Base-by-base conservation (phyloP, 441 rosid species). In the Geranium incanum region DNA sequence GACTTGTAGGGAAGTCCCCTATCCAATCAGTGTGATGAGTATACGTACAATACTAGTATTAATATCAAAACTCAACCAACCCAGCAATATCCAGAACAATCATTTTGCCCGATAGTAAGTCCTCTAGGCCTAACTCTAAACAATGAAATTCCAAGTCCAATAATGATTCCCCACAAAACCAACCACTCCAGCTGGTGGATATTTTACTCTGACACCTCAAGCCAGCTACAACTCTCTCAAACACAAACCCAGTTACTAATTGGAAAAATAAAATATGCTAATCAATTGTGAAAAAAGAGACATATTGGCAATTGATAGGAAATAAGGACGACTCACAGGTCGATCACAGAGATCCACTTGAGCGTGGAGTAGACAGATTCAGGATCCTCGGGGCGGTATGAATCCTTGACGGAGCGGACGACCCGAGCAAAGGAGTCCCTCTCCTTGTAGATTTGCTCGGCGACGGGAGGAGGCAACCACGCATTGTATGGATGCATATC, bases 391-490 rank as follows among this genome's bases (percentile, higher is more conserved):
- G 89, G 84, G 67, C 86, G 86, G 83, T 82, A 80, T 57, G 80
- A 78, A 33, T 77, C 83, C 81, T 83, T 83, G 81, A 95, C 86
- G 76, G 92, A 83, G 75, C 77, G 76, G 63, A 95, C 84, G 11
- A 86, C 96, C 1, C 80, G 81, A 23, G 90, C 82, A 81, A 95
- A 95, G 1, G 99, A 89, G 68, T 92, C 88, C 41, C 81, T 81
- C 84, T 95, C 99, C 77, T 80, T 85, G 84, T 78, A 81, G 72
- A 97, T 86, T 78, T 86, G 92, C 78, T 86, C 93, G 73, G 87
- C 98, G 72, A 95, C 92, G 41, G 95, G 95, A 28, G 97, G 97
- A 16, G 99, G 99, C 72, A 95, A 78, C 99, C 96, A 92, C 38
- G 86, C 96, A 83, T 95, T 92, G 84, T 89, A 92, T 76, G 90